Evolutionary conservation across 805 yeast species (phyloP).

Genomic region (Hanseniaspora singularis): DNA sequence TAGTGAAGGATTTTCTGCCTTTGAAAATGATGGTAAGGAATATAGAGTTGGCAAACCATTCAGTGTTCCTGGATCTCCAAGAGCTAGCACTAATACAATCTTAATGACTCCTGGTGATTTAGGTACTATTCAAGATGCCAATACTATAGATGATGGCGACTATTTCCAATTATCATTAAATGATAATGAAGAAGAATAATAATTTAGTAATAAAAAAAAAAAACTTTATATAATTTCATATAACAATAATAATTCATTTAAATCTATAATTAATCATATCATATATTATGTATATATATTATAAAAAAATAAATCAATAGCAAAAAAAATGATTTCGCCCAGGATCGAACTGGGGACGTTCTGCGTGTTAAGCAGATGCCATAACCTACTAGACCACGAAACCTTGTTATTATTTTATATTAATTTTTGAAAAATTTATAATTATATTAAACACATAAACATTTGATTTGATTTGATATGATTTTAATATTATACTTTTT

Average conservation of each 20-base stretch:
- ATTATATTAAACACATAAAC: no score
- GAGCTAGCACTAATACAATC: constrained; percentile 43
- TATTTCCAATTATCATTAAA: constrained; percentile 42
- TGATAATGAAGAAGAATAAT: constrained; percentile 21
- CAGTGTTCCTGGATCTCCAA: constrained; percentile 95
- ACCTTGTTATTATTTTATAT: no score
- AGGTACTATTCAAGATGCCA: constrained; percentile 89
- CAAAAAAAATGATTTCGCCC: constrained; percentile 49
- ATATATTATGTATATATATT: neutral
- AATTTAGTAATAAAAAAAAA: neutral
- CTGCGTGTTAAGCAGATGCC: constrained; percentile 99
- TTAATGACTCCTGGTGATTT: constrained; percentile 96
- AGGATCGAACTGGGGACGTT: constrained; percentile 99
- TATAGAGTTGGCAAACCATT: constrained; percentile 76
- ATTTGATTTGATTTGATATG: no score
- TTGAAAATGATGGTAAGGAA: constrained; percentile 17
- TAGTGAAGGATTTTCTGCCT: constrained; percentile 18
- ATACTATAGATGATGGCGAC: constrained; percentile 59
- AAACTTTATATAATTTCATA: neutral
- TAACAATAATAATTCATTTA: neutral
- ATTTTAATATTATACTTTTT: no score
- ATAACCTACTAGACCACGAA: constrained; percentile 99
- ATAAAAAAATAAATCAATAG: neutral
- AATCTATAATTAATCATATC: neutral
- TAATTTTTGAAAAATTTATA: no score